Conservation (phyloP, 164 flowering plant genomes). For the Stephania yunnanensis region DNA sequence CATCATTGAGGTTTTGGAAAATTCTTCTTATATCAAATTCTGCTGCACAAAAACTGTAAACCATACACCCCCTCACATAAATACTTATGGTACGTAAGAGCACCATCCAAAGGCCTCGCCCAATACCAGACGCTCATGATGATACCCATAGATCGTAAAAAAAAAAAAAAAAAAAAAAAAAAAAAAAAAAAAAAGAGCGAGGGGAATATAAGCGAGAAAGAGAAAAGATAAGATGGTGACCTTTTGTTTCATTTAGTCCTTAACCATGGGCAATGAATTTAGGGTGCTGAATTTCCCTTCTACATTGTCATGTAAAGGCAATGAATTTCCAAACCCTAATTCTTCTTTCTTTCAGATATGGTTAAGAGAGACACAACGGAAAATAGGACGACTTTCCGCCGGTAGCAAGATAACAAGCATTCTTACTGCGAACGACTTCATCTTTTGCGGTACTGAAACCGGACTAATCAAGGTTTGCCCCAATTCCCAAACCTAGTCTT, state of each 20-base stretch:
- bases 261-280: too few species aligned
- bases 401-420: conserved; percentile 79
- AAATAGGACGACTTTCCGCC: conserved; percentile 71
- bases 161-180: too few species aligned
- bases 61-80: not conserved
- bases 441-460: conserved; percentile 69
- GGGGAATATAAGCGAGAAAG: too few species aligned
- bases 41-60: not conserved
- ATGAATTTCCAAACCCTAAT: not conserved
- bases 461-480: conserved; percentile 63
- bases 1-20: conserved; percentile 45
- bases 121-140: not conserved
- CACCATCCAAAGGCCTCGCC: not conserved
- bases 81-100: not conserved
- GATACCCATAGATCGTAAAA: not conserved
- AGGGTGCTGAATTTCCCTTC: not conserved
- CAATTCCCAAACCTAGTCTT: not conserved
- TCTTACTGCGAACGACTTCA: conserved; percentile 60
- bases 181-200: too few species aligned
- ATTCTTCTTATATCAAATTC: not conserved
- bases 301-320: not conserved
- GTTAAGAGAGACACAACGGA: conserved; percentile 59
- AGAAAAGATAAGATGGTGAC: too few species aligned
- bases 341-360: conserved; percentile 44
- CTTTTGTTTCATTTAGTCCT: too few species aligned